Percentiles rank a stretch among this genome's conserved stretches.
Evolutionary conservation across 139 green algal genomes (phyloP).

Genomic region (Picochlorum sp.): DNA sequence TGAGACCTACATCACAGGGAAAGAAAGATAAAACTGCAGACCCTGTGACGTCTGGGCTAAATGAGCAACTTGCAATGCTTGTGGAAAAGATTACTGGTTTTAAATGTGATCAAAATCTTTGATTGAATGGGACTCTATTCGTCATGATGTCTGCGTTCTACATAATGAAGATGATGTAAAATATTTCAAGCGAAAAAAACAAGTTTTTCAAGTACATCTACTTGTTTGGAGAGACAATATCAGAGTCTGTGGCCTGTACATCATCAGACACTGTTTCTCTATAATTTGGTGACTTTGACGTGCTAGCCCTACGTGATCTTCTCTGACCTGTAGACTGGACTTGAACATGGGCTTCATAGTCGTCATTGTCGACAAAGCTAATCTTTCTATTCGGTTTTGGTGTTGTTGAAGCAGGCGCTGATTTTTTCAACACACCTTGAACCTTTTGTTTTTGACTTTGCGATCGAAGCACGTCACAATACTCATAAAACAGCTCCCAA

Average conservation of each 20-base stretch:
- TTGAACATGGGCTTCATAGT: neutral
- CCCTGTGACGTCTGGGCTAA: too few relatives aligned
- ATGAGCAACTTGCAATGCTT: too few relatives aligned
- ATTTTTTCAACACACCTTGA: neutral
- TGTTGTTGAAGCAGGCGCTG: neutral
- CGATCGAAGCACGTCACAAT: slow-evolving; percentile 3
- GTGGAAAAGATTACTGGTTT: too few relatives aligned
- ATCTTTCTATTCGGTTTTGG: neutral
- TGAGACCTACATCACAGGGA: too few relatives aligned
- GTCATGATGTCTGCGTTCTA: too few relatives aligned
- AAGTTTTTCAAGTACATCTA: neutral
- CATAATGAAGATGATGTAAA: too few relatives aligned
- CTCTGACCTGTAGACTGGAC: neutral
- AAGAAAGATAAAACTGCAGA: too few relatives aligned
- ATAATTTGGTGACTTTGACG: neutral
- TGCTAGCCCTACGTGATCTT: neutral
- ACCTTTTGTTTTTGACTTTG: neutral
- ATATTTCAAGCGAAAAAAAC: too few relatives aligned
- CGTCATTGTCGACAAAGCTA: neutral
- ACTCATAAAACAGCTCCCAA: slow-evolving; percentile 25
- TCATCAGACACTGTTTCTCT: neutral
- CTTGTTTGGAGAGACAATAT: too few relatives aligned
- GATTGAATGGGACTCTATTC: too few relatives aligned
- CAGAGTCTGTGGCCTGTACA: neutral
- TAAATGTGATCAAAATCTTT: too few relatives aligned